Conservation (phyloP, 2,329 filamentous ascomycete genomes). For the Colletotrichum musicola region DNA sequence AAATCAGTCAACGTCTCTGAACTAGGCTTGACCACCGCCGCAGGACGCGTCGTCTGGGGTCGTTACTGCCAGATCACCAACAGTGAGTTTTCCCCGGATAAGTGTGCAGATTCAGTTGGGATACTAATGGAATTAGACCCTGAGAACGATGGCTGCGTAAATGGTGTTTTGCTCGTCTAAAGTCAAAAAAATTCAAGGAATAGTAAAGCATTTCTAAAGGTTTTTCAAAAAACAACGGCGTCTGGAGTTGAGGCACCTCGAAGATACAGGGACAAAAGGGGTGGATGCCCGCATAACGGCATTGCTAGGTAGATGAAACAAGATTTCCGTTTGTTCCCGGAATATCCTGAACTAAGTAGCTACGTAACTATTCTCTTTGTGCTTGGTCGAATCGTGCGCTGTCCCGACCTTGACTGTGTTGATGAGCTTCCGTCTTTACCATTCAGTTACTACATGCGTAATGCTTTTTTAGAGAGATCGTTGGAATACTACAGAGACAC, state of each 20-base stretch:
- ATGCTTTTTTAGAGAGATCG: too few species aligned
- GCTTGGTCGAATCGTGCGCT: too few species aligned
- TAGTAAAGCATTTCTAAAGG: not conserved
- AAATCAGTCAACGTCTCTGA: constrained; percentile 89
- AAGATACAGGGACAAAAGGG: constrained; percentile 3
- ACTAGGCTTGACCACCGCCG: constrained; percentile 88
- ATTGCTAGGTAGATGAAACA: constrained; percentile 14
- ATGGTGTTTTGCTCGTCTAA: constrained; percentile 46
- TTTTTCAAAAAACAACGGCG: constrained; percentile 10
- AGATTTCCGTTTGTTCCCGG: constrained; percentile 7
- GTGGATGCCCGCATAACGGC: constrained; percentile 12
- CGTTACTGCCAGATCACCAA: constrained; percentile 78
- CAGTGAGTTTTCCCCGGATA: constrained; percentile 3
- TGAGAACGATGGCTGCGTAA: constrained; percentile 61
- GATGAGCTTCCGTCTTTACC: too few species aligned
- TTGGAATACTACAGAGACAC: too few species aligned
- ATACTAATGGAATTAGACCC: constrained; percentile 45
- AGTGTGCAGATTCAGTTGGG: not conserved
- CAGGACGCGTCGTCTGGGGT: constrained; percentile 95
- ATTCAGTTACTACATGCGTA: too few species aligned
- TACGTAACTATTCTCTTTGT: too few species aligned
- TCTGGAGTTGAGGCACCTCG: constrained; percentile 27
- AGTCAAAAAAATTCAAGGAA: not conserved
- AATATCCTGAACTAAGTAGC: too few species aligned
- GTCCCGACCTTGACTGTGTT: too few species aligned